Base-by-base conservation (phyloP, 2,329 filamentous ascomycete species). In the Clarireedia hainanense region DNA sequence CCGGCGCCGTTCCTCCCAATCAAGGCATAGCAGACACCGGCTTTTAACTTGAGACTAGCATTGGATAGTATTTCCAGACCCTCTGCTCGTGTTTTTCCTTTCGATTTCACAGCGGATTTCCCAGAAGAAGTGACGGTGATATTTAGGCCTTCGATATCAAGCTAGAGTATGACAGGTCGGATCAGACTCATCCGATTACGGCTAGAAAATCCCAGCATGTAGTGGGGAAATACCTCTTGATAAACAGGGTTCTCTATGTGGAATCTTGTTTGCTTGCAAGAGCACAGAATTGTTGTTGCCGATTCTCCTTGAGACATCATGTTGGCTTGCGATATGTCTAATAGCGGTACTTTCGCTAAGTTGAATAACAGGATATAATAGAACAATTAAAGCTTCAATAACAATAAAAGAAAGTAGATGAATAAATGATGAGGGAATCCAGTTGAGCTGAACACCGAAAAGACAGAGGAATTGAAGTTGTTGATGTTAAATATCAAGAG, bases 1-100 rank as follows among this genome's bases (percentile, higher is more conserved):
- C 89, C 90, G 2, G 84, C 86, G 0, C 89, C 89, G 70, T 95
- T 95, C 6, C 88, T 79, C 0, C 89, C 90, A 20, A 92, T 76
- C 1, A 95, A 74, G 0, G 88, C 89, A 74, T 95, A 95, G 58
- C 87, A 79, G 47, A 83, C 76, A 0, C 87, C 85, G 50, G 84
- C 80, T 61, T 92, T 88, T 3, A 95, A 72, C 24, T 84, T 80
- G 37, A 95, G 72, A 56, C 83, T 84, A 1, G 86, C 86, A 68
- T 86, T 81, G 9, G 75, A 75, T 3, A 95, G 75, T 5, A 95
- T 80, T 68, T 94, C 89, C n/a, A 77, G 71, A 9, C 77, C 78
- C 46, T 68, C 75, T 37, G 64, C 74, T 69, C 65, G 78, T 59
- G 65, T 69, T 64, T 80, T 85, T 27, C 72, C 73, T 66, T 83